phyloP scores from a whole-genome alignment of 2,329 filamentous ascomycete species.

The Nemania sp. region DNA sequence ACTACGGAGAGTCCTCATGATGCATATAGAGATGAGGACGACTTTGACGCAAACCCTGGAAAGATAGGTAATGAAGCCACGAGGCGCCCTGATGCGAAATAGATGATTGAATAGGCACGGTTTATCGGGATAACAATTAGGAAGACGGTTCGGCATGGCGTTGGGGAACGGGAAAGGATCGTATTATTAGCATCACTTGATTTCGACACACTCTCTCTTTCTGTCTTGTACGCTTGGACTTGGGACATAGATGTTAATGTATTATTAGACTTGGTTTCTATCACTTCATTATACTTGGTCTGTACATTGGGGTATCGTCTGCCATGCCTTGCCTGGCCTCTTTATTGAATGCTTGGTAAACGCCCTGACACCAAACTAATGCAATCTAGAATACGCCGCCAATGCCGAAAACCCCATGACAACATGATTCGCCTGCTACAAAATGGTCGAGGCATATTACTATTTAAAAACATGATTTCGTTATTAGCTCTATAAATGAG shows the following conservation, averaged over 20 bases:
- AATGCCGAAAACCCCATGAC: slow-evolving; percentile 16
- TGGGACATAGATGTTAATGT: slow-evolving; percentile 23
- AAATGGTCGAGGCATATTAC: slow-evolving; percentile 8
- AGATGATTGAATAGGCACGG: slow-evolving; percentile 14
- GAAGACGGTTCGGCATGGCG: slow-evolving; percentile 17
- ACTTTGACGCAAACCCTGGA: slow-evolving; percentile 18
- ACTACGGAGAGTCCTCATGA: slow-evolving; percentile 26
- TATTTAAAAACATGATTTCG: not conserved
- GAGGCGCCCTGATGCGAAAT: slow-evolving; percentile 18
- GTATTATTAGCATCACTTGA: slow-evolving; percentile 3
- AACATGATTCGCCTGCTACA: slow-evolving; percentile 21
- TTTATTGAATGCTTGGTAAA: slow-evolving; percentile 14
- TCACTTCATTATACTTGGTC: slow-evolving; percentile 9
- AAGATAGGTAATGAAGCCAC: slow-evolving; percentile 11
- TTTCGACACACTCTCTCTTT: slow-evolving; percentile 8
- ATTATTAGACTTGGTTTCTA: slow-evolving; percentile 16
- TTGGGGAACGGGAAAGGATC: slow-evolving; percentile 14
- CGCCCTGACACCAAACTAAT: slow-evolving; percentile 35
- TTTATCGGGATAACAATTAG: slow-evolving; percentile 16
- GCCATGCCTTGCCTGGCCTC: slow-evolving; percentile 1
- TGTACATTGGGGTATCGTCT: slow-evolving; percentile 23
- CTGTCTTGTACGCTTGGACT: not conserved
- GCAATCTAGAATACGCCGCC: slow-evolving; percentile 27
- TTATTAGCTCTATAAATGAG: not conserved
- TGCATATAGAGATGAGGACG: slow-evolving; percentile 37